A percentile compares a stretch with the other conserved stretches of the same genome.
These are phyloP conservation scores for Moringa oleifera DNA, from an alignment of 345 rosid species.

Conservation along the genomic window DNA sequence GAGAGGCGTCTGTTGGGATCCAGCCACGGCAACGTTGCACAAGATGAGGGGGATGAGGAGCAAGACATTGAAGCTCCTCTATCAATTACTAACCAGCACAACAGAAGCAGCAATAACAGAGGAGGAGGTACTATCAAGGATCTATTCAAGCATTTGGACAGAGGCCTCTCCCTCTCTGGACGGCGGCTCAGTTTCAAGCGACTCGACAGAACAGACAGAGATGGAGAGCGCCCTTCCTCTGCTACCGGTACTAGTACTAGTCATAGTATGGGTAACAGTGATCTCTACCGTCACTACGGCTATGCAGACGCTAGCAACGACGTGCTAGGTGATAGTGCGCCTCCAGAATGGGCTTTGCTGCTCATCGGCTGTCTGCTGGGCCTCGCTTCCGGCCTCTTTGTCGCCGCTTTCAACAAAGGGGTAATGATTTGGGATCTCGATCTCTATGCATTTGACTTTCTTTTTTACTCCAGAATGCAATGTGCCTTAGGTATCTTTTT, in stretches of 20 bases:
- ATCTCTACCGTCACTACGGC: conserved; percentile 21
- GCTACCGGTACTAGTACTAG: conserved; percentile 11
- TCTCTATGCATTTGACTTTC: not conserved
- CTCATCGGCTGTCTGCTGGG: conserved; percentile 90
- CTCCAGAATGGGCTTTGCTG: conserved; percentile 95
- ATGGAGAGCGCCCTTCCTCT: conserved; percentile 26
- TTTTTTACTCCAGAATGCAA: not conserved
- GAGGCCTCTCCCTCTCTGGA: conserved; percentile 51
- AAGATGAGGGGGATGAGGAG: not conserved
- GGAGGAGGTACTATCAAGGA: conserved; percentile 34
- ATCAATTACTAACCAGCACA: not conserved
- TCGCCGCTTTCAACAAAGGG: conserved; percentile 89
- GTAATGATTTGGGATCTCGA: conserved; percentile 36
- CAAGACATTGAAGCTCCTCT: conserved; percentile 35
- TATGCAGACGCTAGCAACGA: conserved; percentile 29
- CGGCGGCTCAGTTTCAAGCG: conserved; percentile 50
- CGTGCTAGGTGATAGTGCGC: conserved; percentile 65
- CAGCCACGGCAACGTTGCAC: conserved; percentile 14
- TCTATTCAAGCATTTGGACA: conserved; percentile 60
- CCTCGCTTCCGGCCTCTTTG: conserved; percentile 84
- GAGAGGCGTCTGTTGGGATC: conserved; percentile 35
- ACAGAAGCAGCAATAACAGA: conserved; percentile 5
- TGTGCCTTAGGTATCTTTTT: too few relatives aligned
- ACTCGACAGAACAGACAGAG: too few relatives aligned
- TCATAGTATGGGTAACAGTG: conserved; percentile 17